Percentiles rank a stretch among this genome's conserved stretches.
Conservation (phyloP, 163 green algal species). For the Scenedesmus sp. region DNA sequence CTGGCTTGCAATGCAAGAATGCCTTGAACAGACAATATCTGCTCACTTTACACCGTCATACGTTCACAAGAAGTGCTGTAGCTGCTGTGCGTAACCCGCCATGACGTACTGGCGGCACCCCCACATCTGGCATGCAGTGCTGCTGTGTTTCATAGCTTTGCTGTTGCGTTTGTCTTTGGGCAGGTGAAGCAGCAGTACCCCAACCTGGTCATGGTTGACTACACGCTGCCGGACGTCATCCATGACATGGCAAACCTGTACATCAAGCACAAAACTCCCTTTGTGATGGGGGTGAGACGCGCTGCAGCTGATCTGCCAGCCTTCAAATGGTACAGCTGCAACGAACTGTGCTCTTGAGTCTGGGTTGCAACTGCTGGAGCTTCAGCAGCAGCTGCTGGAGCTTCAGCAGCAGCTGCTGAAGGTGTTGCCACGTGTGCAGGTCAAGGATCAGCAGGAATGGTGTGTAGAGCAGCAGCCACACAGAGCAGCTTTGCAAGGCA, state of each 20-base stretch:
- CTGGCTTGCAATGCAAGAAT: no score
- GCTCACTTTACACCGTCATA: no score
- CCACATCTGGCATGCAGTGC: not conserved
- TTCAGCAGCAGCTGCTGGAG: not conserved
- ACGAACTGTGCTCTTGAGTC: no score
- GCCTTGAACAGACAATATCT: no score
- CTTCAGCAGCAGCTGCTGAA: not conserved
- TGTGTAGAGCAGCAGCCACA: not conserved
- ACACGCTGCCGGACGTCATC: slow-evolving; percentile 72
- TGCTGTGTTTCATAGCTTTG: not conserved
- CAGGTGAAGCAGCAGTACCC: slow-evolving; percentile 58
- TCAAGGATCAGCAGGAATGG: not conserved
- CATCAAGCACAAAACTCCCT: slow-evolving; percentile 71
- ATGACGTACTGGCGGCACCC: no score
- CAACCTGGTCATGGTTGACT: slow-evolving; percentile 71
- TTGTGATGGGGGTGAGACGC: slow-evolving; percentile 93
- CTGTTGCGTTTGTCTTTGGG: not conserved
- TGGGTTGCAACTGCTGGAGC: no score
- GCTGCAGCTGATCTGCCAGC: not conserved
- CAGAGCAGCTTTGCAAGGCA: not conserved
- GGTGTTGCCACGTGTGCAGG: not conserved
- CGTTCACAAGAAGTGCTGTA: no score
- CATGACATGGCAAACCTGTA: slow-evolving; percentile 73
- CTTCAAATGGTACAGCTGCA: no score
- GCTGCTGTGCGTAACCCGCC: no score